Conservation (phyloP, 257 asterid species). For the Nicotiana attenuata region DNA sequence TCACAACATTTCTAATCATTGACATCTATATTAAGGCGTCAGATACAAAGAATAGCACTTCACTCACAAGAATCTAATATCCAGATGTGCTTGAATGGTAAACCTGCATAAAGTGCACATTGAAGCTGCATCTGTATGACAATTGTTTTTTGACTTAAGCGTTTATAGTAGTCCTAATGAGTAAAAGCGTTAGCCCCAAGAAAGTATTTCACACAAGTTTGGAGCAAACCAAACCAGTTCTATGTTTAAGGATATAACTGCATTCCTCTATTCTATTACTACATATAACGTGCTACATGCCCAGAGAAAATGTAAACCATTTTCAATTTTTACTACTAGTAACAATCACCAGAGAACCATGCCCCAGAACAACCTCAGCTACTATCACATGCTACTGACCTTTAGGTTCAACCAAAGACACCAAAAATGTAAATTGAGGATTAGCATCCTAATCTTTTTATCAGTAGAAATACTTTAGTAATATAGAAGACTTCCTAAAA, state of each 20-base stretch:
- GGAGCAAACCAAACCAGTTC: neutral
- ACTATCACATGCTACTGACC: neutral
- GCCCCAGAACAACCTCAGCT: conserved; percentile 3
- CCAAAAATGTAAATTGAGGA: neutral
- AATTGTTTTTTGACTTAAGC: neutral
- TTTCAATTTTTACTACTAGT: neutral
- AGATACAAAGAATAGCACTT: conserved; percentile 11
- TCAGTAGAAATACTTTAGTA: neutral
- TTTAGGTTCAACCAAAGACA: neutral
- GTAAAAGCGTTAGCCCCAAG: neutral
- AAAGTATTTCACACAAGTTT: neutral
- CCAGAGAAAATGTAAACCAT: neutral
- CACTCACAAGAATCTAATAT: conserved; percentile 1
- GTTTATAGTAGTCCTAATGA: neutral
- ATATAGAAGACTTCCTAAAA: neutral
- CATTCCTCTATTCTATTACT: neutral
- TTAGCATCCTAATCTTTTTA: conserved; percentile 1
- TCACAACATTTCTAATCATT: conserved; percentile 11
- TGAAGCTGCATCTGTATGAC: neutral
- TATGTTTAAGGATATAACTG: neutral
- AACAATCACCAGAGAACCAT: neutral
- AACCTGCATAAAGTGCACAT: neutral
- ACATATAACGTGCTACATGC: neutral
- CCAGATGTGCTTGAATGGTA: neutral
- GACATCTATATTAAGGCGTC: conserved; percentile 12